Conservation (phyloP, 768 basidiomycete species). For the Ephemerocybe angulata region DNA sequence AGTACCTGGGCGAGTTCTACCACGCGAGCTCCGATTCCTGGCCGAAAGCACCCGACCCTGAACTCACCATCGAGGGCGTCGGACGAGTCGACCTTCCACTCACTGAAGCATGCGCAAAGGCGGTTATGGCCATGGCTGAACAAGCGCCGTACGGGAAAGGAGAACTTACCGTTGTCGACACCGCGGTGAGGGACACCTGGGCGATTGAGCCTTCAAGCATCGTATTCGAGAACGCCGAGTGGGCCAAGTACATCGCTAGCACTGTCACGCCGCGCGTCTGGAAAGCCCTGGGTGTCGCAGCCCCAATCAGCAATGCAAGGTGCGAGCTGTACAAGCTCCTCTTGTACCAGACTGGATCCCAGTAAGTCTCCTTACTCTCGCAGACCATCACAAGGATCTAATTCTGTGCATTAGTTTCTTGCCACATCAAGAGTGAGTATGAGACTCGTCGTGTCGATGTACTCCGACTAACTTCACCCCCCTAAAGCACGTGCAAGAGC, state of each 20-base stretch:
- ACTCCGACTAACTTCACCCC: not conserved
- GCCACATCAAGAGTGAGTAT: conserved; percentile 45
- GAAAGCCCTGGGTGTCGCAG: conserved; percentile 32
- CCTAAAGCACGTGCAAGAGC: conserved; percentile 40
- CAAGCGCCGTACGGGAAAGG: conserved; percentile 47
- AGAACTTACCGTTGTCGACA: conserved; percentile 40
- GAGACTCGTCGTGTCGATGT: not conserved
- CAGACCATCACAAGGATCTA: not conserved
- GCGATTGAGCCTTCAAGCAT: conserved; percentile 42
- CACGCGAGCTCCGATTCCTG: conserved; percentile 18
- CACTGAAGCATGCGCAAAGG: conserved; percentile 33
- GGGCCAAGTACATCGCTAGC: conserved; percentile 32
- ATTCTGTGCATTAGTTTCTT: conserved; percentile 32
- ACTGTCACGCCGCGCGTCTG: conserved; percentile 29
- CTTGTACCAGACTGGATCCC: conserved; percentile 46
- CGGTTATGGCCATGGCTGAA: conserved; percentile 30
- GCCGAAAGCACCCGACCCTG: conserved; percentile 36
- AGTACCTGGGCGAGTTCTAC: conserved; percentile 33
- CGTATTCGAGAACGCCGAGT: conserved; percentile 38
- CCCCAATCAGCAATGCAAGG: conserved; percentile 23
- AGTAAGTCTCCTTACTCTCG: conserved; percentile 30
- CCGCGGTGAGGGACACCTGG: conserved; percentile 46
- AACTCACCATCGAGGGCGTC: conserved; percentile 33
- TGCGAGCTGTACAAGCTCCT: conserved; percentile 46
- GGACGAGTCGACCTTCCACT: conserved; percentile 45